Conservation (phyloP, 176 grass and related monocot genomes). For the Oryza rufipogon region DNA sequence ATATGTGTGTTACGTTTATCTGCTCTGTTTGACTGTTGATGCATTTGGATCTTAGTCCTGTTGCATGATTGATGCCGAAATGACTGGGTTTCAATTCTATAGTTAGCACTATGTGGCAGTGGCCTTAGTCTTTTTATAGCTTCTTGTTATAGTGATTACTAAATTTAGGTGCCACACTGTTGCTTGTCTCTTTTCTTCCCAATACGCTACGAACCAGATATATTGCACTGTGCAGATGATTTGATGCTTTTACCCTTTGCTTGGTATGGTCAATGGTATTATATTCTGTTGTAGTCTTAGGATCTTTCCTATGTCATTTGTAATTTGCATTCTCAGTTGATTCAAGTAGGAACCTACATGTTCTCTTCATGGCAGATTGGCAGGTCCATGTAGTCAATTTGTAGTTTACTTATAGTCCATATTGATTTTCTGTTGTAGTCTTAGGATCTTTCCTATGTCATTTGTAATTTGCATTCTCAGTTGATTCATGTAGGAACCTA, state of each 20-base stretch:
- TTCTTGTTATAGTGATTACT: slow-evolving; percentile 30
- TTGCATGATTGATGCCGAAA: not conserved
- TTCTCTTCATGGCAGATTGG: not conserved
- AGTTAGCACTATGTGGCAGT: not conserved
- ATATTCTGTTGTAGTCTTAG: slow-evolving; percentile 19
- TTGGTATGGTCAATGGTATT: not conserved
- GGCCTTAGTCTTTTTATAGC: slow-evolving; percentile 2
- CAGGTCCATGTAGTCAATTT: not conserved
- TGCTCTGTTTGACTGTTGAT: slow-evolving; percentile 16
- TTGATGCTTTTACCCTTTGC: slow-evolving; percentile 5
- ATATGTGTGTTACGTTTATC: slow-evolving; percentile 16
- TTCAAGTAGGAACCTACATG: slow-evolving; percentile 10
- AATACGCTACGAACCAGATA: not conserved
- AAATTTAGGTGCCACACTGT: slow-evolving; percentile 3
- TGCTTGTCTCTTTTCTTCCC: slow-evolving; percentile 13
- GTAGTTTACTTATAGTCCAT: not conserved
- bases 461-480: slow-evolving; percentile 2
- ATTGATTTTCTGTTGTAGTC: slow-evolving; percentile 5
- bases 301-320: not conserved
- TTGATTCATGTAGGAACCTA: not conserved
- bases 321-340: slow-evolving; percentile 5
- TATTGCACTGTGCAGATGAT: not conserved
- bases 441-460: not conserved
- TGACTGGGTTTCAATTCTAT: slow-evolving; percentile 21
- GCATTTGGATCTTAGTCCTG: not conserved